phyloP scores from a whole-genome alignment of 148 eudicot species.

The Rhododendron griersonianum region DNA sequence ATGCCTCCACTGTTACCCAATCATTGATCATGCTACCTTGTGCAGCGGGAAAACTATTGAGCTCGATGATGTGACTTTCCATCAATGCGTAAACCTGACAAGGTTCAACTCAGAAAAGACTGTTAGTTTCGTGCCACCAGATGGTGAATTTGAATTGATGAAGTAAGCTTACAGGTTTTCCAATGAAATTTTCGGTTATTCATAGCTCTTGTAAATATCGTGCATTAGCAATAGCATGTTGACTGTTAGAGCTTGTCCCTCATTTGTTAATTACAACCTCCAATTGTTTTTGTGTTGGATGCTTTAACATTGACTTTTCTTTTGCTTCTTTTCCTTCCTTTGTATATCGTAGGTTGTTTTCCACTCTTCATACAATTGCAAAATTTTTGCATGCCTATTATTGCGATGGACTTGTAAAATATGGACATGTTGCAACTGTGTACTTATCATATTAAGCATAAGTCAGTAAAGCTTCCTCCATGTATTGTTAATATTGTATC shows the following conservation, averaged over 20 bases:
- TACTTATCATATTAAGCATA: not conserved
- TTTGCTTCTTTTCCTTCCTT: not conserved
- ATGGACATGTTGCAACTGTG: not conserved
- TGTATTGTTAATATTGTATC: not conserved
- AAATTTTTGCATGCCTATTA: not conserved
- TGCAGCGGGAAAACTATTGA: slow-evolving; percentile 97
- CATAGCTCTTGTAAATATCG: not conserved
- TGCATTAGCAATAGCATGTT: not conserved
- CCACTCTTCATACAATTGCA: not conserved
- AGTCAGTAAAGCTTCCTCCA: not conserved
- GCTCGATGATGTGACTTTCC: slow-evolving; percentile 98
- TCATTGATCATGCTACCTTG: slow-evolving; percentile 10
- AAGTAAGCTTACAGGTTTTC: slow-evolving; percentile 51
- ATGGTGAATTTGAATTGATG: slow-evolving; percentile 99
- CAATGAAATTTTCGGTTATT: not conserved
- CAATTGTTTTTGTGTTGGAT: no score
- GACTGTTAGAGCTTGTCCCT: no score
- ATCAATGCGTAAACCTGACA: slow-evolving; percentile 96
- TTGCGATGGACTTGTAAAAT: not conserved
- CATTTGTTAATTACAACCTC: not conserved
- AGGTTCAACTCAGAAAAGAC: slow-evolving; percentile 99
- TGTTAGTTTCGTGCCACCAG: slow-evolving; percentile 99
- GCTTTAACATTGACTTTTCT: not conserved
- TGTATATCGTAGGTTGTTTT: not conserved
- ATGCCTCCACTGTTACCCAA: slow-evolving; percentile 2